A percentile compares a stretch with the other conserved stretches of the same genome.
Conservation (phyloP, 805 yeast genomes). For the Ogataea philodendri region DNA sequence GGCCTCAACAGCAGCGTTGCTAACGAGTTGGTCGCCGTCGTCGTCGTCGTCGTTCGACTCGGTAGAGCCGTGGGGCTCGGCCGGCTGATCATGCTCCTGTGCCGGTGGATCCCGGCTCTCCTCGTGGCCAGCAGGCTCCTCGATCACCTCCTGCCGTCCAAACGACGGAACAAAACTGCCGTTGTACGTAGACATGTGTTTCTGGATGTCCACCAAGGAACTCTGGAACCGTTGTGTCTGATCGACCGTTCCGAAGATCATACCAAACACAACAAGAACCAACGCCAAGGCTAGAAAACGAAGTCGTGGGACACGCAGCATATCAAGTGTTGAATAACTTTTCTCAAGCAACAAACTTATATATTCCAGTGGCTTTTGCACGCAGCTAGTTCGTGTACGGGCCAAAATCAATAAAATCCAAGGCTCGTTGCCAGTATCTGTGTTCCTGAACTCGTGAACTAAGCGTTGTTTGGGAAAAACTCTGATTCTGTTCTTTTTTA, state of each 20-base stretch:
- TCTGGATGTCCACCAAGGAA: slow-evolving; percentile 4
- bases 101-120: background rate
- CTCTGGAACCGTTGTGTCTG: slow-evolving; percentile 8
- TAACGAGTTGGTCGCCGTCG: background rate
- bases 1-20: background rate
- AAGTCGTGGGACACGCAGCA: slow-evolving; percentile 11
- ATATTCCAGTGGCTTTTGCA: slow-evolving; percentile 4
- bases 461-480: too few relatives aligned
- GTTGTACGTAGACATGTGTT: slow-evolving; percentile 11
- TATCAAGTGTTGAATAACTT: slow-evolving; percentile 9
- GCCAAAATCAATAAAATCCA: too few relatives aligned
- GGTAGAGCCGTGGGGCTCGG: too few relatives aligned
- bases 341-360: slow-evolving; percentile 1
- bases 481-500: too few relatives aligned
- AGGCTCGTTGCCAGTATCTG: too few relatives aligned
- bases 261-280: slow-evolving; percentile 4
- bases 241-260: slow-evolving; percentile 7
- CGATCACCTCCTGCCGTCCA: background rate
- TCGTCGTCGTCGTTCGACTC: too few relatives aligned
- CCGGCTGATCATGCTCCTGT: background rate
- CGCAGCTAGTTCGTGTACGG: slow-evolving; percentile 7
- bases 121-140: background rate
- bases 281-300: slow-evolving; percentile 4
- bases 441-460: too few relatives aligned
- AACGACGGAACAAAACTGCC: slow-evolving; percentile 1